Evolutionary conservation across 768 basidiomycete species (phyloP).

Genomic region (Naematelia aurantialba): DNA sequence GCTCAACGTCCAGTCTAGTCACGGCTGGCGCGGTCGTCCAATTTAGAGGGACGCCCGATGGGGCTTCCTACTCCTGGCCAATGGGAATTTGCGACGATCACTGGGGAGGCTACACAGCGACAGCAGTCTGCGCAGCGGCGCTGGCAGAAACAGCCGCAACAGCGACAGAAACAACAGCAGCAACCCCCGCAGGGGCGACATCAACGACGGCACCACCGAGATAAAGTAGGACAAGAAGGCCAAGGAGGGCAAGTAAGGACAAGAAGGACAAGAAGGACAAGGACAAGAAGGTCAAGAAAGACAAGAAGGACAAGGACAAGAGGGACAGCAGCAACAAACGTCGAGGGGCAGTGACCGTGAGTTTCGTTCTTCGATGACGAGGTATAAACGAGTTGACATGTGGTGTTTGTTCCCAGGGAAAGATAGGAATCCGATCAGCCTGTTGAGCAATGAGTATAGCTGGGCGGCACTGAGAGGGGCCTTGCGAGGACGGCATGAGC

Average conservation of each 20-base stretch:
- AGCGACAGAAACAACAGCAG: no score
- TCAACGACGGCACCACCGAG: no score
- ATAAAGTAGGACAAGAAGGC: no score
- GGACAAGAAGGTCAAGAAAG: no score
- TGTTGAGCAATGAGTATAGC: neutral
- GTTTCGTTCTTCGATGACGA: neutral
- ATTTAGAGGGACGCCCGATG: neutral
- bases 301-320: no score
- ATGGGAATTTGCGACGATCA: neutral
- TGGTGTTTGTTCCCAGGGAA: neutral
- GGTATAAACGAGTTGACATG: neutral
- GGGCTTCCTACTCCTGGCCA: neutral
- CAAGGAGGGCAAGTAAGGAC: no score
- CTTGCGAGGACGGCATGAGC: no score
- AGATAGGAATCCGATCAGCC: neutral
- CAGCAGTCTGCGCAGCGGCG: no score
- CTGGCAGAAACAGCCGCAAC: no score
- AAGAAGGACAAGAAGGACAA: no score
- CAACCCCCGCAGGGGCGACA: no score
- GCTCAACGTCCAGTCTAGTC: constrained; percentile 8
- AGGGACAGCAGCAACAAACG: neutral
- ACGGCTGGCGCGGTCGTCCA: constrained; percentile 3
- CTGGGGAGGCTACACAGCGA: no score
- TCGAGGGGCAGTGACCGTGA: neutral
- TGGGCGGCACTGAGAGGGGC: neutral